Conservation (phyloP, 179 eudicot species). For the Vitellaria paradoxa region DNA sequence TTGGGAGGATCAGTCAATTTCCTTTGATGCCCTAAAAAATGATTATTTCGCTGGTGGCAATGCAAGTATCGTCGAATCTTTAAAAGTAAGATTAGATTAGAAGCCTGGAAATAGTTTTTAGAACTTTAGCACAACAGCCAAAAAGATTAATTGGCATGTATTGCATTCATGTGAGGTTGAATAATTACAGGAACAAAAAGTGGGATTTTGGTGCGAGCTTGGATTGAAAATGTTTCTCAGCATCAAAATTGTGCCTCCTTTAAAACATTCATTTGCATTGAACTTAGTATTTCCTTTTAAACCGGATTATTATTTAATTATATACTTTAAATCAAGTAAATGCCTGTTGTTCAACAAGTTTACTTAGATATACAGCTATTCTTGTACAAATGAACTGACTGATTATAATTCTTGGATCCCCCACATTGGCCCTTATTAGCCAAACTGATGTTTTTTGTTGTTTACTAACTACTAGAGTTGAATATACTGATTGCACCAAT, state of each 20-base stretch:
- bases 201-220: background rate
- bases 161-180: background rate
- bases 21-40: slow-evolving; percentile 64
- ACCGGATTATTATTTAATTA: background rate
- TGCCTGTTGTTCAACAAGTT: slow-evolving; percentile 3
- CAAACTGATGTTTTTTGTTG: background rate
- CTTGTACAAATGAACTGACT: background rate
- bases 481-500: background rate
- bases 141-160: background rate
- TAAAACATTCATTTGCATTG: background rate
- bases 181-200: background rate
- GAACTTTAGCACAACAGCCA: background rate
- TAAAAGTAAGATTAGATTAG: slow-evolving; percentile 48
- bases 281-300: background rate
- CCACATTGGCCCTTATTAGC: background rate
- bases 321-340: background rate
- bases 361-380: background rate
- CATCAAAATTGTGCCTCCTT: background rate
- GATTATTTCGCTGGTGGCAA: slow-evolving; percentile 70
- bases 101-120: background rate
- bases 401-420: background rate
- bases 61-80: slow-evolving; percentile 46
- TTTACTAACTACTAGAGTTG: background rate
- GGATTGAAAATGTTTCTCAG: background rate
- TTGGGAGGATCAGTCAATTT: slow-evolving; percentile 90